Conservation (phyloP, 2,329 filamentous ascomycete species). For the Cladophialophora immunda region DNA sequence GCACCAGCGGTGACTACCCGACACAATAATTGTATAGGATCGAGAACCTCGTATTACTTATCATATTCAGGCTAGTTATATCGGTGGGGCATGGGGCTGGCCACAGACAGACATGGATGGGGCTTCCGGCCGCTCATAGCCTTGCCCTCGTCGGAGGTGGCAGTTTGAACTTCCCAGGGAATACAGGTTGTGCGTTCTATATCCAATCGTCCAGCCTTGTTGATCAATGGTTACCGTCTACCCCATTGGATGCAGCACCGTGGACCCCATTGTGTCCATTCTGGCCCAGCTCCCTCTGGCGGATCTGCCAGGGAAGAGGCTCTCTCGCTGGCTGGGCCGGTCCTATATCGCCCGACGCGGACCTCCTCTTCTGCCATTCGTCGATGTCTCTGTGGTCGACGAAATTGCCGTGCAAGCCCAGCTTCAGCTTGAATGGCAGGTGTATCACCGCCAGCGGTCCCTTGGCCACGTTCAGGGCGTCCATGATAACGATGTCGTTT, state of each 20-base stretch:
- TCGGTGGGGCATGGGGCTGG: not conserved
- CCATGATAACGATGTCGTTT: slow-evolving; percentile 49
- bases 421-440: slow-evolving; percentile 46
- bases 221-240: slow-evolving; percentile 2
- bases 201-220: not conserved
- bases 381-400: slow-evolving; percentile 34
- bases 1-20: not conserved
- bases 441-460: slow-evolving; percentile 45
- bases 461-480: slow-evolving; percentile 44
- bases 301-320: slow-evolving; percentile 35
- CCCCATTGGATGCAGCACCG: slow-evolving; percentile 13
- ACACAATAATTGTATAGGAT: not conserved
- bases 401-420: slow-evolving; percentile 49
- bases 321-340: slow-evolving; percentile 31
- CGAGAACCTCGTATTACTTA: not conserved
- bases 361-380: slow-evolving; percentile 31
- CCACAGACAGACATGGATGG: not conserved
- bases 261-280: slow-evolving; percentile 16
- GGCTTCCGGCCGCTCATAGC: not conserved
- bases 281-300: slow-evolving; percentile 6
- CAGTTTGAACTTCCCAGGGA: not conserved
- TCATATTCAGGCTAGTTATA: no score
- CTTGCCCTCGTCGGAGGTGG: not conserved
- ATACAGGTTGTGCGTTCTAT: no score
- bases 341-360: slow-evolving; percentile 29